phyloP scores from a whole-genome alignment of 352 stramenopile species.

The Phytophthora europaea region DNA sequence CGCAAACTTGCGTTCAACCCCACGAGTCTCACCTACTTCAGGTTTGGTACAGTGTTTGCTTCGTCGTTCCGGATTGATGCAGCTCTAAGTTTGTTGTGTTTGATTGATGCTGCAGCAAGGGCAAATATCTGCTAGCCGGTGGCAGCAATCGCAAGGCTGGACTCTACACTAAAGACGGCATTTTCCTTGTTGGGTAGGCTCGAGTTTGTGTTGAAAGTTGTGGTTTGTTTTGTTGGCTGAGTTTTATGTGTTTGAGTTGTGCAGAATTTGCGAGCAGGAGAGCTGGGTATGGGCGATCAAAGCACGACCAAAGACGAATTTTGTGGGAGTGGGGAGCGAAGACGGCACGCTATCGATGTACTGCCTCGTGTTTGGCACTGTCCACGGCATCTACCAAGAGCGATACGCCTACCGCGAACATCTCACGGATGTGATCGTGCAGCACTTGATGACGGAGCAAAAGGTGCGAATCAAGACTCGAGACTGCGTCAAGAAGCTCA shows the following conservation, averaged over 20 bases:
- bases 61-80: not conserved
- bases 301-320: slow-evolving; percentile 86
- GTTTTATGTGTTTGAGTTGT: not conserved
- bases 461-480: slow-evolving; percentile 96
- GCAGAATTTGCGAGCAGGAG: slow-evolving; percentile 84
- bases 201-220: not conserved
- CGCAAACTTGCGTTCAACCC: slow-evolving; percentile 94
- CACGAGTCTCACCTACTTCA: slow-evolving; percentile 91
- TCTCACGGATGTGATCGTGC: slow-evolving; percentile 96
- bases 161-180: slow-evolving; percentile 92
- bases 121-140: slow-evolving; percentile 92
- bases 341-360: slow-evolving; percentile 88
- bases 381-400: slow-evolving; percentile 95
- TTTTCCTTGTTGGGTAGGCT: slow-evolving; percentile 68
- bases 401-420: slow-evolving; percentile 95
- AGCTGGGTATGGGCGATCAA: slow-evolving; percentile 94
- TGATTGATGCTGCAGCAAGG: slow-evolving; percentile 58
- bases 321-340: slow-evolving; percentile 89
- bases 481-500: slow-evolving; percentile 96
- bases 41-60: slow-evolving; percentile 32
- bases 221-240: not conserved
- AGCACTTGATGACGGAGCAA: slow-evolving; percentile 96
- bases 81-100: not conserved
- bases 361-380: slow-evolving; percentile 92
- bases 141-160: slow-evolving; percentile 90